phyloP scores from a whole-genome alignment of 1,284 basidiomycete genomes.

The Ustilago bromivora region DNA sequence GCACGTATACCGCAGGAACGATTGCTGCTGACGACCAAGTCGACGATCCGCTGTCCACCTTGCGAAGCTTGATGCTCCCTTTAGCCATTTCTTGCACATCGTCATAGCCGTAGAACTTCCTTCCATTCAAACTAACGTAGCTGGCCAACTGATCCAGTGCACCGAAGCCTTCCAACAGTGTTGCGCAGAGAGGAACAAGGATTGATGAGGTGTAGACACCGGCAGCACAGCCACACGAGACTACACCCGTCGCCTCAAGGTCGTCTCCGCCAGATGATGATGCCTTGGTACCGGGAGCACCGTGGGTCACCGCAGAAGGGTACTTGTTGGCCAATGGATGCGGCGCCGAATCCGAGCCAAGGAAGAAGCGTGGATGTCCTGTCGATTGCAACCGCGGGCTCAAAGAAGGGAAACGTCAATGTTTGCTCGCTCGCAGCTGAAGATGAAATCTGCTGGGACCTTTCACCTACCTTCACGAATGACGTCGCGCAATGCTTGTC shows the following conservation, averaged over 20 bases:
- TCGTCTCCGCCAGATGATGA: slow-evolving; percentile 39
- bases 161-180: slow-evolving; percentile 67
- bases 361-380: slow-evolving; percentile 96
- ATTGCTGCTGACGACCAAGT: slow-evolving; percentile 21
- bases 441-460: neutral
- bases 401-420: neutral
- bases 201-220: slow-evolving; percentile 68
- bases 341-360: slow-evolving; percentile 96
- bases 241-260: slow-evolving; percentile 47
- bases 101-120: slow-evolving; percentile 63
- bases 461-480: slow-evolving; percentile 72
- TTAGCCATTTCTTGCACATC: slow-evolving; percentile 19
- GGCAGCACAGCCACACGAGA: slow-evolving; percentile 66
- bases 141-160: slow-evolving; percentile 63
- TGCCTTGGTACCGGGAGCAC: slow-evolving; percentile 41
- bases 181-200: slow-evolving; percentile 67
- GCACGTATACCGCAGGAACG: slow-evolving; percentile 62
- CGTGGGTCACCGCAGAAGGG: slow-evolving; percentile 70
- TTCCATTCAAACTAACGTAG: slow-evolving; percentile 63
- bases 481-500: slow-evolving; percentile 84
- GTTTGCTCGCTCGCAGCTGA: neutral
- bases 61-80: slow-evolving; percentile 53
- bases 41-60: slow-evolving; percentile 3
- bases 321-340: slow-evolving; percentile 87
- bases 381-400: neutral